A percentile compares a stretch with the other conserved stretches of the same genome.
phyloP scores from a whole-genome alignment of 495 filamentous ascomycete genomes.

The Pyrenula massariospora region DNA sequence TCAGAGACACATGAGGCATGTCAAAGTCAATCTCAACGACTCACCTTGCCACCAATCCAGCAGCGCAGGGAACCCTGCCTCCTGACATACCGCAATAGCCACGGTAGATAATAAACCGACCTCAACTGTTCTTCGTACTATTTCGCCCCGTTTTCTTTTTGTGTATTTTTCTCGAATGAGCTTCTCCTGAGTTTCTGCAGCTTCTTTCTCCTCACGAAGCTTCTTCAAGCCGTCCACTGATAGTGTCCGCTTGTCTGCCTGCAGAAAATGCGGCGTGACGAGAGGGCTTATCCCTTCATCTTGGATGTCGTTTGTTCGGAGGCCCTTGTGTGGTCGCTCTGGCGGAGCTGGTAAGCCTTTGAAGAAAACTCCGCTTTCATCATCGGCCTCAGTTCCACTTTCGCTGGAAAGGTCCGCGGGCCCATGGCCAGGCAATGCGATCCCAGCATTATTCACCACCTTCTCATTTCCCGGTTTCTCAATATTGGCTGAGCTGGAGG shows the following conservation, averaged over 20 bases:
- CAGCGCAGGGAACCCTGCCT: not conserved
- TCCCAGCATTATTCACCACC: slow-evolving; percentile 4
- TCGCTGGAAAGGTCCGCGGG: slow-evolving; percentile 57
- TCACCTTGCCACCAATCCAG: not conserved
- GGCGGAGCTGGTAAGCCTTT: slow-evolving; percentile 72
- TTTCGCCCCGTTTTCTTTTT: slow-evolving; percentile 26
- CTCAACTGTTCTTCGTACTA: slow-evolving; percentile 6
- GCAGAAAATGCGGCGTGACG: slow-evolving; percentile 44
- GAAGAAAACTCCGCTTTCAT: slow-evolving; percentile 61
- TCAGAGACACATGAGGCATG: not conserved
- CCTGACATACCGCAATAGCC: not conserved
- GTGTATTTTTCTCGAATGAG: slow-evolving; percentile 17
- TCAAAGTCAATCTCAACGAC: not conserved
- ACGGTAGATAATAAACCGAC: not conserved
- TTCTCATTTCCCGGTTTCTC: not conserved
- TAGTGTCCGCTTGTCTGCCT: slow-evolving; percentile 32
- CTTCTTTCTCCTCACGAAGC: slow-evolving; percentile 3
- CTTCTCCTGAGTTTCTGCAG: slow-evolving; percentile 10
- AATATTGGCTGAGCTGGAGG: slow-evolving; percentile 7
- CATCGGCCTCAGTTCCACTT: slow-evolving; percentile 84
- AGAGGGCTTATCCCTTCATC: slow-evolving; percentile 36
- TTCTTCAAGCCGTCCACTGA: slow-evolving; percentile 6
- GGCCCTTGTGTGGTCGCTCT: slow-evolving; percentile 58
- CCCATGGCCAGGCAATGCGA: slow-evolving; percentile 9
- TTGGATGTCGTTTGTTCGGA: slow-evolving; percentile 26